Evolutionary conservation across 75 land plant genomes (phyloP).

Genomic region (Gnetum montanum): DNA sequence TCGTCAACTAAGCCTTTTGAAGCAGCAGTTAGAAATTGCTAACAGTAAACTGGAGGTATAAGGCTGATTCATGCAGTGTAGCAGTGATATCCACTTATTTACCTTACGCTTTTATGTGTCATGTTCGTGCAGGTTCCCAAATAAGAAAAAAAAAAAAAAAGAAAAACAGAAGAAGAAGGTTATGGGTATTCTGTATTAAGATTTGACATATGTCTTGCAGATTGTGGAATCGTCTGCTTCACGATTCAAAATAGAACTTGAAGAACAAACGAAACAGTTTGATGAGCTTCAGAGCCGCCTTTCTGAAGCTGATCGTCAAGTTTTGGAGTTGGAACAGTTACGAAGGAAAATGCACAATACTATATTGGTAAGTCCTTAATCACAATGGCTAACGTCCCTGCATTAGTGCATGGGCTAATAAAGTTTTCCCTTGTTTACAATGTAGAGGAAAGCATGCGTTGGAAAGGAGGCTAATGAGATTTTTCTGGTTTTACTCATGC

Average conservation of each 20-base stretch:
- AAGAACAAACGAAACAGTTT: conserved; percentile 25
- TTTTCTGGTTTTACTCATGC: not conserved
- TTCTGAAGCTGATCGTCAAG: conserved; percentile 47
- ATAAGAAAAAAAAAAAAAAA: no score
- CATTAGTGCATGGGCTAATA: no score
- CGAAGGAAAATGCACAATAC: conserved; percentile 85
- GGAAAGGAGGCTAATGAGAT: not conserved
- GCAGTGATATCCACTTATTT: not conserved
- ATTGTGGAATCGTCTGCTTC: conserved; percentile 24
- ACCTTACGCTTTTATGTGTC: not conserved
- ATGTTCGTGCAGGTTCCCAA: no score
- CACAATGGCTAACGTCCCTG: no score
- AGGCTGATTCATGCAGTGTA: not conserved
- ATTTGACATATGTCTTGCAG: no score
- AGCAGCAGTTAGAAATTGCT: conserved; percentile 50
- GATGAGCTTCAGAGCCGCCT: conserved; percentile 42
- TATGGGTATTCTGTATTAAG: no score
- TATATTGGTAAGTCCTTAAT: no score
- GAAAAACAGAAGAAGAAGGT: no score
- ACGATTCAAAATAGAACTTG: conserved; percentile 26
- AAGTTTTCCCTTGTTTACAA: not conserved
- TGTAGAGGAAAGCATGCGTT: no score
- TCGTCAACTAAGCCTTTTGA: conserved; percentile 41
- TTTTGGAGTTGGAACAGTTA: conserved; percentile 65
- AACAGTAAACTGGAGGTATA: conserved; percentile 55